These are phyloP conservation scores for Lipomyces japonicus DNA, from an alignment of 805 yeast genomes.

Conservation along the genomic window DNA sequence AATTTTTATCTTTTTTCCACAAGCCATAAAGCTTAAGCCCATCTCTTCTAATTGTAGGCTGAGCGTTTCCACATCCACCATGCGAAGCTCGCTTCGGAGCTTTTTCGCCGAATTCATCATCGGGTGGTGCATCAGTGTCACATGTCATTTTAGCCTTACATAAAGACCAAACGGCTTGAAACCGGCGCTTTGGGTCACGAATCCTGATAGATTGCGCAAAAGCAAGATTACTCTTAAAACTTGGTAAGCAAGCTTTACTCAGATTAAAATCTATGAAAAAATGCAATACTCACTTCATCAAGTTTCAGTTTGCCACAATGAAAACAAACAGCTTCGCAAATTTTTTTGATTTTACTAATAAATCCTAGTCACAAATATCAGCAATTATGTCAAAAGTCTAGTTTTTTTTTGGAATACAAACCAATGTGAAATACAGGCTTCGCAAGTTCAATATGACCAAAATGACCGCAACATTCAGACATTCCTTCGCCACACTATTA, in stretches of 20 bases:
- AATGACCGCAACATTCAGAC: slow-evolving; percentile 99
- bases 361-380: slow-evolving; percentile 41
- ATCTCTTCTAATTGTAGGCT: slow-evolving; percentile 92
- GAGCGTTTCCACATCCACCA: slow-evolving; percentile 98
- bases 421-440: slow-evolving; percentile 99
- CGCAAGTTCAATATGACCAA: slow-evolving; percentile 97
- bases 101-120: slow-evolving; percentile 47
- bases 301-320: slow-evolving; percentile 93
- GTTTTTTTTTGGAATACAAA: slow-evolving; percentile 6
- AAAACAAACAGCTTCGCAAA: slow-evolving; percentile 96
- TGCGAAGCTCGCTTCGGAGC: slow-evolving; percentile 52
- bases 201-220: slow-evolving; percentile 86
- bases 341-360: slow-evolving; percentile 87
- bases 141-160: slow-evolving; percentile 86
- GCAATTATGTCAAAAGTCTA: neutral
- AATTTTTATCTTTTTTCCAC: slow-evolving; percentile 86
- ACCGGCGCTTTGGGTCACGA: slow-evolving; percentile 91
- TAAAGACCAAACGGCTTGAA: slow-evolving; percentile 92
- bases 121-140: slow-evolving; percentile 71
- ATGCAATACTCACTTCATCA: slow-evolving; percentile 59
- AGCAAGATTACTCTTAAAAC: slow-evolving; percentile 50
- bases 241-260: neutral
- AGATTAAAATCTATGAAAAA: neutral
- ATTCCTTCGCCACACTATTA: slow-evolving; percentile 87
- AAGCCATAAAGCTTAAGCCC: slow-evolving; percentile 96